Base-by-base conservation (phyloP, 2,329 filamentous ascomycete genomes). In the Dactylellina cionopaga region DNA sequence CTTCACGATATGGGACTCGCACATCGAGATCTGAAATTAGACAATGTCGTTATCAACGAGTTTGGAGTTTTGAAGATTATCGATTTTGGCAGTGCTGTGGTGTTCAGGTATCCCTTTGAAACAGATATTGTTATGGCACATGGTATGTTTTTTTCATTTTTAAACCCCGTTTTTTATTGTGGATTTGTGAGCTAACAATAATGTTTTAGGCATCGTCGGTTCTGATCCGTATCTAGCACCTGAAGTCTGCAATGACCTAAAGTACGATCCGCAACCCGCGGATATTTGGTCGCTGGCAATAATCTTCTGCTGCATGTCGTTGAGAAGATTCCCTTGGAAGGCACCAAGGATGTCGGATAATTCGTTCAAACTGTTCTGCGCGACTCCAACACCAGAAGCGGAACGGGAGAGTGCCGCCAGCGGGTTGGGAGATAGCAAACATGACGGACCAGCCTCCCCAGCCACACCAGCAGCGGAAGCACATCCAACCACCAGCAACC, bases 41-140 rank as follows among this genome's bases (percentile, higher is more conserved):
- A 99, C 82, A 99, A 99, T 77, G 95, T 99, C 17, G 95, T 99
- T 25, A 93, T 99, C 70, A 98, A 93, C 79, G 91, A 96, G 78
- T 88, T 90, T 78, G 95, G 95, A 1, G 98, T 99, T 77, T 96
- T 99, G 92, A 99, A 99, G 81, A 91, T 99, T 75, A 99, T 99
- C 78, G 95, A 99, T 80, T 99, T 99, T 81, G 95, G 95, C 24
- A 98, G 93, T 82, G 94, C 95, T 0, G 93, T 95, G 76, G 94
- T 99, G 39, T 99, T 96, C 83, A 89, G 91, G 78, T 99, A 99
- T 84, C 95, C 95, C 0, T 98, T 99, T 78, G 95, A 99, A 81
- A 92, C 89, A 75, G 92, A 92, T 56, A 88, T 93, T 66, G 91
- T 95, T 11, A 84, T 89, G 44, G 91, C 92, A 35, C 89, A 88